Base-by-base conservation (phyloP, 441 rosid species). In the Gossypium lobatum region DNA sequence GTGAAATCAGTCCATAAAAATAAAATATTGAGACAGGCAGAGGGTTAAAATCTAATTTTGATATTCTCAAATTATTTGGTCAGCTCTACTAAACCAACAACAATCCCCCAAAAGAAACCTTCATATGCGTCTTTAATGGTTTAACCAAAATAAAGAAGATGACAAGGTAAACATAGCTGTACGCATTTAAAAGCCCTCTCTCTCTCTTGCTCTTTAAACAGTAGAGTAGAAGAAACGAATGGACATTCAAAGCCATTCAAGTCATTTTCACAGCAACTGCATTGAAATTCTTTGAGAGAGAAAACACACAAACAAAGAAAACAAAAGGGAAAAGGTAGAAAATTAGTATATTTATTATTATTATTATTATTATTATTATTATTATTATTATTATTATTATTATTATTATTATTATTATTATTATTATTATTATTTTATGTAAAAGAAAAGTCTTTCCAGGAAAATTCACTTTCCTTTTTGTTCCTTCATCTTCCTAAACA, bases 201-300 rank as follows among this genome's bases (percentile, higher is more conserved):
- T 16, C 23, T 31, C 48, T 9, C 50, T 9, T 9, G 9, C n/a
- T 28, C n/a, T 9, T 8, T n/a, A 3, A 20, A 71, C 64, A 23
- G 55, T 46, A 28, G 14, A 34, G 10, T 3, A 3, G 21, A 25
- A 6, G 64, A 37, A 54, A 54, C 11, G 59, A 53, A 17, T 72
- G 85, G 83, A 80, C 82, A 58, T 73, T 78, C 70, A 50, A 70
- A 84, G 58, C 81, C 72, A 28, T 63, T 48, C 64, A 58, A 14
- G 81, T 77, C 83, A 10, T 74, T 77, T 23, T 72, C 85, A 55
- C 70, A 5, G 17, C 21, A 79, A 45, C 63, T 48, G 31, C 75
- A 55, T 79, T 76, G 75, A 81, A 78, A 59, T 83, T 77, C 62
- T 25, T 45, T 2, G 66, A 48, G 61, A 50, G 45, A 73, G 55